Evolutionary conservation across 2,329 filamentous ascomycete species (phyloP), one percentile per base, ranked within the genome.

Genomic region (Aspergillus intermedius): DNA sequence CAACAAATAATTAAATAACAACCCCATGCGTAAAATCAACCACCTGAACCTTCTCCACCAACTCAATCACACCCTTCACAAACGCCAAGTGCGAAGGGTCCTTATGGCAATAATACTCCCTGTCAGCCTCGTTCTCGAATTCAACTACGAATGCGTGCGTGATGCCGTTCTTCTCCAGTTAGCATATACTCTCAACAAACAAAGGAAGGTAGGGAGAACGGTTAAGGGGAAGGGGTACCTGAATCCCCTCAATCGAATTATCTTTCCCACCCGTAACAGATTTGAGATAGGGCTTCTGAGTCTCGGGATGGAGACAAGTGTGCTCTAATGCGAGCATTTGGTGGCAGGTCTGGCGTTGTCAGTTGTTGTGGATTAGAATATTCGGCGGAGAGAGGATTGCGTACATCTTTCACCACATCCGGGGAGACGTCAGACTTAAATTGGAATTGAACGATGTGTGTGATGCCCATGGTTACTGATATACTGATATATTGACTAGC

Each of bases 101-200:
- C 25, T 80, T 68, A 45, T 78, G 66, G 5, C 86, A 66, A 61
- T 89, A 90, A 58, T 87, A 88, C 51, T 82, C 76, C 42, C 84
- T 73, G 60, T 90, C 85, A 53, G 80, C 77, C 15, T 72, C 71
- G 19, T 65, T 83, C 8, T 77, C 75, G 50, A 90, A 89, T 56
- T 87, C 79, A 19, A 78, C 75, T 2, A 90, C 77, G 53, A 89
- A 89, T 0, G 75, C 82, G 61, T 90, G 86, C 0, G 83, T 83
- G 45, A 84, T 79, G 0, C 78, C 84, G 44, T 77, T 74, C 83
- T 81, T 49, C 28, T 13, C 3, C 8, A 32, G 3, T 17, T 22
- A 22, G 30, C n/a, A 8, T n/a, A 21, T 2, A 32, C 17, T 9
- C 21, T 21, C 25, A 4, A 30, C 5, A 28, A 40, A 22, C 3